Conservation (phyloP, 768 basidiomycete genomes). For the Termitomyces sp. region DNA sequence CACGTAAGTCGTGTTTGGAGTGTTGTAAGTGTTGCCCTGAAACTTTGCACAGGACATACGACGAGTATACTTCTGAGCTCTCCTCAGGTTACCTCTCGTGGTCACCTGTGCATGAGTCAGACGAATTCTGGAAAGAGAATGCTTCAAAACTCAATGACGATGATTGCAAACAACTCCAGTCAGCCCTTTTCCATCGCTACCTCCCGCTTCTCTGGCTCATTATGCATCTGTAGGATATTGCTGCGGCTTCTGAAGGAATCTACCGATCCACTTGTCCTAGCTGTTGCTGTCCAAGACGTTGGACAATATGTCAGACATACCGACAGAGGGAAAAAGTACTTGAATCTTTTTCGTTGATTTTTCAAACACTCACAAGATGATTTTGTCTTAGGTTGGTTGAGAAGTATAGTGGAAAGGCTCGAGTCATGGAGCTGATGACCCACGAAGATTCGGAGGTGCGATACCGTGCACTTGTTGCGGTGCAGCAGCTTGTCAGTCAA, state of each 20-base stretch:
- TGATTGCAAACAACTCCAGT: slow-evolving; percentile 85
- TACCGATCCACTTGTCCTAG: slow-evolving; percentile 72
- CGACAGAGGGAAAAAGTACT: slow-evolving; percentile 87
- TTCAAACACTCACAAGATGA: background rate
- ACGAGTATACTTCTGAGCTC: slow-evolving; percentile 92
- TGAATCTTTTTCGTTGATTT: background rate
- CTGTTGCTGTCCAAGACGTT: slow-evolving; percentile 89
- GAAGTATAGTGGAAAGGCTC: slow-evolving; percentile 80
- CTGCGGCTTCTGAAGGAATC: slow-evolving; percentile 68
- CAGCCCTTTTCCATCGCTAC: slow-evolving; percentile 10
- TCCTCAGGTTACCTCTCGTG: slow-evolving; percentile 88
- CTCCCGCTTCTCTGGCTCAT: background rate
- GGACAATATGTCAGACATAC: slow-evolving; percentile 92
- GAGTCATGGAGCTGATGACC: slow-evolving; percentile 90
- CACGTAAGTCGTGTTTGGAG: slow-evolving; percentile 54
- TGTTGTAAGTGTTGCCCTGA: background rate
- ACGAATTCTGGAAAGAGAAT: slow-evolving; percentile 98
- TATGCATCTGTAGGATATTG: slow-evolving; percentile 50
- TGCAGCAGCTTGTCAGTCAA: slow-evolving; percentile 89
- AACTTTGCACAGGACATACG: slow-evolving; percentile 69
- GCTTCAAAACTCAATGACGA: slow-evolving; percentile 81
- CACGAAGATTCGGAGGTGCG: slow-evolving; percentile 85
- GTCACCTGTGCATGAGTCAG: slow-evolving; percentile 95
- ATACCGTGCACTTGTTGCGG: slow-evolving; percentile 87
- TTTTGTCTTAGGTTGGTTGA: slow-evolving; percentile 51